A percentile compares a stretch with the other conserved stretches of the same genome.
Evolutionary conservation across 2,329 filamentous ascomycete genomes (phyloP).

Genomic region (Nemania sp.): DNA sequence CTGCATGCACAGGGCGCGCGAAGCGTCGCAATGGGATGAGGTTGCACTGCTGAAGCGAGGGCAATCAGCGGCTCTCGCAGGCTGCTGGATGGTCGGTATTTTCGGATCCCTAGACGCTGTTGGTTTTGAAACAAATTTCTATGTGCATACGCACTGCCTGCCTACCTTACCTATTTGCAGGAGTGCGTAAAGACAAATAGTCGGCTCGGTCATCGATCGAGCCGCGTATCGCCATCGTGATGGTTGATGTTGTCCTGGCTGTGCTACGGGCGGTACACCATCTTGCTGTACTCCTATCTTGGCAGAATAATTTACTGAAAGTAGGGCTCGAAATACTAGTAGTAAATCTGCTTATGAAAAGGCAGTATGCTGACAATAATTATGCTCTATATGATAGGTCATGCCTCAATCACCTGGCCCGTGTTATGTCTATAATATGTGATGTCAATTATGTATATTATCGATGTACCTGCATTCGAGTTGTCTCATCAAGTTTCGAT

Average conservation of each 20-base stretch:
- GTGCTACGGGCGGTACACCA: too few species aligned
- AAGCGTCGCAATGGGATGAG: constrained; percentile 5
- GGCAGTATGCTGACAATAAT: background rate
- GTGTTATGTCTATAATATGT: too few species aligned
- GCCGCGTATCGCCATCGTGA: too few species aligned
- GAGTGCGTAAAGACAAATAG: background rate
- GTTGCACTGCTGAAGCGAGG: constrained; percentile 29
- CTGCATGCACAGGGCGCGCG: constrained; percentile 10
- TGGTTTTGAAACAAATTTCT: background rate
- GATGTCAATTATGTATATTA: background rate
- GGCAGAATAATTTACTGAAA: background rate
- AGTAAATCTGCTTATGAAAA: too few species aligned
- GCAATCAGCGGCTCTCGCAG: constrained; percentile 24
- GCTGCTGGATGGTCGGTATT: constrained; percentile 26
- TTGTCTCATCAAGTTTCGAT: constrained; percentile 10
- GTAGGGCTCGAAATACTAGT: background rate
- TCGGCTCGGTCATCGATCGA: constrained; percentile 6
- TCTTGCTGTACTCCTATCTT: background rate
- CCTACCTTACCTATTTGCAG: too few species aligned
- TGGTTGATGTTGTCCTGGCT: background rate
- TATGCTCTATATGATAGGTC: constrained; percentile 3
- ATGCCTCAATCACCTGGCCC: background rate
- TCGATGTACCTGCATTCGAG: constrained; percentile 15
- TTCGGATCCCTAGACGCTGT: constrained; percentile 26
- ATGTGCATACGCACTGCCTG: constrained; percentile 1